Base-by-base conservation (phyloP, 1,284 basidiomycete species). In the Wallemia ichthyophaga region DNA sequence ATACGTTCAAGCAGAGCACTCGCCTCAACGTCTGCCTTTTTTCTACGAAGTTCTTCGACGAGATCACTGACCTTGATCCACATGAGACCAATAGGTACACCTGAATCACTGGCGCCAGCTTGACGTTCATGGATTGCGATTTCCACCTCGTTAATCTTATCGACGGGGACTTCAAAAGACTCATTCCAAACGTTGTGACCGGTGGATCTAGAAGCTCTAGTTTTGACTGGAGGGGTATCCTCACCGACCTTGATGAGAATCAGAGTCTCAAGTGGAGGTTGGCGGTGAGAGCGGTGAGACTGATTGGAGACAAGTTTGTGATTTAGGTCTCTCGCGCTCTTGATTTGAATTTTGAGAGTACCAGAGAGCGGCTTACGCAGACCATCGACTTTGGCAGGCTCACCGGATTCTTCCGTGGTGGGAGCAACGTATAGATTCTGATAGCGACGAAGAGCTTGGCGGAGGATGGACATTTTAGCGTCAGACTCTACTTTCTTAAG, bases 101-200 rank as follows among this genome's bases (percentile, higher is more conserved):
- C 78, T 1, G 86, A 80, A 64, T 87, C 85, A 62, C 70, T 70
- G 2, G 69, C 72, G 5, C 80, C 81, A 21, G 80, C 78, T 64
- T 86, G 80, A 65, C 87, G 87, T 72, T 99, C 94, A 66, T 91
- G 94, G 25, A 99, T 79, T 17, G 88, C 87, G 57, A 99, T 81
- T 71, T 98, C 94, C 59, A 96, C 85, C 75, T 99, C 94, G 69
- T 92, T 96, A 31, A 91, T 91, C 70, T 95, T 96, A 73, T 96
- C 92, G 58, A 98, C 85, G 1, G 83, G 78, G 62, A 99, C 86
- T 70, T 94, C 86, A 63, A 98, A 96, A 61, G 88, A 85, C 71
- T 98, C 92, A 69, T 88, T 85, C 94, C 94, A 99, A 57, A 84
- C 80, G 71, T 98, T 94, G 57, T 82, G 92, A 62, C 89, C 81